Percentiles rank a stretch among this genome's conserved stretches.
These are phyloP conservation scores for Fraxinus ornus DNA, from an alignment of 305 asterid species.

Conservation along the genomic window DNA sequence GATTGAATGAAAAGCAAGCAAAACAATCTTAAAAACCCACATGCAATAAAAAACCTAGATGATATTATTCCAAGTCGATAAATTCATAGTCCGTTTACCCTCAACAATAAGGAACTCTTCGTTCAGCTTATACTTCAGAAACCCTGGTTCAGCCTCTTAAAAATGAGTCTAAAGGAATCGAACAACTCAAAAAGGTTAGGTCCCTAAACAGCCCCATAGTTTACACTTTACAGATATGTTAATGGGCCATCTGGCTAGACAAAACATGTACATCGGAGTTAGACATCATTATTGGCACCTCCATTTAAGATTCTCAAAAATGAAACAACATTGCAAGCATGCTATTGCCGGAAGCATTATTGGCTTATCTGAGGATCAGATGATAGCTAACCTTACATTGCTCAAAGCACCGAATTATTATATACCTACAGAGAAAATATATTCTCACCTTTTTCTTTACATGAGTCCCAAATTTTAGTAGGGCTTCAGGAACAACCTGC, in stretches of 20 bases:
- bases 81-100: not conserved
- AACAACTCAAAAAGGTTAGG: not conserved
- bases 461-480: slow-evolving; percentile 89
- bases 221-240: not conserved
- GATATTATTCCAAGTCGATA: not conserved
- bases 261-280: not conserved
- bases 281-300: not conserved
- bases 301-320: not conserved
- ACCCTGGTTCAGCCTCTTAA: not conserved
- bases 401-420: not conserved
- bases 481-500: slow-evolving; percentile 78
- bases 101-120: not conserved
- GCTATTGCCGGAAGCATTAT: not conserved
- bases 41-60: not conserved
- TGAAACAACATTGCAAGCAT: not conserved
- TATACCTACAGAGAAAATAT: not conserved
- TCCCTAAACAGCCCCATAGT: not conserved
- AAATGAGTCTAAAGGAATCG: not conserved
- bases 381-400: not conserved
- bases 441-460: slow-evolving; percentile 86
- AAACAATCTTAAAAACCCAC: not conserved
- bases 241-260: not conserved
- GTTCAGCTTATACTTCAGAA: not conserved
- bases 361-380: not conserved
- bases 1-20: not conserved